These are phyloP conservation scores for Mimosa pudica DNA, from an alignment of 306 rosid species.

Conservation along the genomic window DNA sequence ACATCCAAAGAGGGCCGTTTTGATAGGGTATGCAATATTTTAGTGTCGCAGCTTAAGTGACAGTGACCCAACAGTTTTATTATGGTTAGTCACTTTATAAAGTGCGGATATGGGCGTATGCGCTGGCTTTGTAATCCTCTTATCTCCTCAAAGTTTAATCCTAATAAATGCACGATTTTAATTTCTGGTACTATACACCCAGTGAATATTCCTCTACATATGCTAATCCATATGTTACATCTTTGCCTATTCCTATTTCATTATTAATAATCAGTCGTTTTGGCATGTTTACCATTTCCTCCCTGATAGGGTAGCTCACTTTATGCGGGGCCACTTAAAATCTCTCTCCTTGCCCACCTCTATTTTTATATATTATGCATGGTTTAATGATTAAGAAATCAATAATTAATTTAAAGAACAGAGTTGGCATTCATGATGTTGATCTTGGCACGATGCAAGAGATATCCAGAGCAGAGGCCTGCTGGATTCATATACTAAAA, in stretches of 20 bases:
- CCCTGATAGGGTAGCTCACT: not conserved
- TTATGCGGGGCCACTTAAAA: slow-evolving; percentile 25
- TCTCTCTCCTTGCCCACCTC: not conserved
- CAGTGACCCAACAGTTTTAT: slow-evolving; percentile 16
- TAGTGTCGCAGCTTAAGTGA: not conserved
- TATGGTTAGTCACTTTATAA: slow-evolving; percentile 12
- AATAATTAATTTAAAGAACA: not conserved
- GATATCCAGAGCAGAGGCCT: slow-evolving; percentile 2
- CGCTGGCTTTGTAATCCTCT: slow-evolving; percentile 28
- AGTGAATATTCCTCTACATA: not conserved
- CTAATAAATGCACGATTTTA: not conserved
- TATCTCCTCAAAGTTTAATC: not conserved
- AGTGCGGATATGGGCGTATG: not conserved
- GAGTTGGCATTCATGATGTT: slow-evolving; percentile 28
- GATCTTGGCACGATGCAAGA: slow-evolving; percentile 27
- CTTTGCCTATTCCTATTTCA: not conserved
- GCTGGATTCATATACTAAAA: not conserved
- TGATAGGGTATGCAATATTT: not conserved
- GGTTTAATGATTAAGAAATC: not conserved
- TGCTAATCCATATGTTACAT: not conserved
- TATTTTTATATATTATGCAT: too few species aligned
- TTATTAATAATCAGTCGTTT: not conserved
- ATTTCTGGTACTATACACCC: not conserved
- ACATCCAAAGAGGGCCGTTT: not conserved
- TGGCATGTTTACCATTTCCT: slow-evolving; percentile 12